Evolutionary conservation across 1,139 yeast genomes (phyloP), one percentile per base, ranked within the genome.

Genomic region (Geotrichum carabidarum): DNA sequence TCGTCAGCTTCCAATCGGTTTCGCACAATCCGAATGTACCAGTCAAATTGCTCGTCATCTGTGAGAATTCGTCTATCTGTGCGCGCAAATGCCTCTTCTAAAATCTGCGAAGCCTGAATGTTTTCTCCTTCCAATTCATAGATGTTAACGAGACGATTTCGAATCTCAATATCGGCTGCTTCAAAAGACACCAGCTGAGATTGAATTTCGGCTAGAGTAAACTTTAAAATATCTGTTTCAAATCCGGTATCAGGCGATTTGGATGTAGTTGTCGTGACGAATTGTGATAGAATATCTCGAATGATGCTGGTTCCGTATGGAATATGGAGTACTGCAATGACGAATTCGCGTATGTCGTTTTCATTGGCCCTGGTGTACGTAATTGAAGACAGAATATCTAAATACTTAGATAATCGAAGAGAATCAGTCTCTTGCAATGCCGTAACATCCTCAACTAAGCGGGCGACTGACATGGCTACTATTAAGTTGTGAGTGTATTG

Each of bases 1-100:
- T 68, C 71, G 35, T 61, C 69, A n/a, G 63, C 62, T 45, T 70
- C 71, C 42, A 70, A 56, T 46, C 68, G 60, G 54, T 64, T 59
- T 22, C 73, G 62, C 36, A 67, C 63, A 34, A 69, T 63, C 18
- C 68, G 64, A n/a, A 70, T 65, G 35, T 64, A 64, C 37, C 64
- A 58, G 1, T 59, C 61, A 44, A 70, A 67, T 53, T 59, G 60
- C 42, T 63, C 60, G 27, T 61, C 64, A 49, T 68, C 68, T 9
- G 64, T 50, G 17, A 67, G 57, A 36, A 55, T 57, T 8, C 61
- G 60, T 31, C 63, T 50, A 46, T 62, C 63, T 4, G 65, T 59
- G 12, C 58, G 64, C 6, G 58, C 47, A 51, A 64, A 54, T 5
- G 66, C 68, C 12, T 60, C 65, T 47, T 64, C 68, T 5, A 70